Base-by-base conservation (phyloP, 2,329 filamentous ascomycete genomes). In the Colletotrichum eremochloae region DNA sequence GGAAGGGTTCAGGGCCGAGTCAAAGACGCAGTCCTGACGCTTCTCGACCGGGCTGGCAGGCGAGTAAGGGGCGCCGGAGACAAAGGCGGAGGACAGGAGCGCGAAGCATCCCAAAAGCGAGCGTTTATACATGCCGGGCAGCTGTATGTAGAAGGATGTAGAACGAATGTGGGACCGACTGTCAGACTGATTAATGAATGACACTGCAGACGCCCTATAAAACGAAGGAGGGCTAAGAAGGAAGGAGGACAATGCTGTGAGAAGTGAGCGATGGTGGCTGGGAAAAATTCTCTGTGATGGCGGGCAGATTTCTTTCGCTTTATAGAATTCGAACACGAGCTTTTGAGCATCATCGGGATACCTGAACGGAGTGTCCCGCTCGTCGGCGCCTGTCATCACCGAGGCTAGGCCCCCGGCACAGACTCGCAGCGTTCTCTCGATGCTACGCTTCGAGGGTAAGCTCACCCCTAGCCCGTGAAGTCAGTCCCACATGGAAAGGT, bases 11-110 rank as follows among this genome's bases (percentile, higher is more conserved):
- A 58, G 44, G 36, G 71, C 71, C 8, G 71, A 73, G 58, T 73
- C 67, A 50, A 73, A 73, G 42, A 67, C 58, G 36, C 71, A 73
- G 62, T 63, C 67, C 50, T 73, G 71, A 52, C 71, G 71, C 62
- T 71, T 73, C 8, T 71, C 71, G 42, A 73, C 40, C 11, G 36
- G 20, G 52, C 38, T 57, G 24, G 40, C 12, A 5, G 58, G 40
- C 4, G 44, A 52, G 6, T 48, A 66, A 67, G 71, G 71, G 36
- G 67, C 71, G 50, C 53, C 71, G 4, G 67, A 61, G 56, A 68
- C 38, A 62, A 73, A 55, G 61, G 56, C 57, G 12, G 71, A 57
- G 42, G 71, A 67, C 24, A 70, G 62, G 71, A 73, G 62, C 60
- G 71, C 71, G 44, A 64, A 56, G 67, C 61, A 66, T 68, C 71